phyloP scores from a whole-genome alignment of 2,329 filamentous ascomycete genomes.

The Trichoderma hamatum region DNA sequence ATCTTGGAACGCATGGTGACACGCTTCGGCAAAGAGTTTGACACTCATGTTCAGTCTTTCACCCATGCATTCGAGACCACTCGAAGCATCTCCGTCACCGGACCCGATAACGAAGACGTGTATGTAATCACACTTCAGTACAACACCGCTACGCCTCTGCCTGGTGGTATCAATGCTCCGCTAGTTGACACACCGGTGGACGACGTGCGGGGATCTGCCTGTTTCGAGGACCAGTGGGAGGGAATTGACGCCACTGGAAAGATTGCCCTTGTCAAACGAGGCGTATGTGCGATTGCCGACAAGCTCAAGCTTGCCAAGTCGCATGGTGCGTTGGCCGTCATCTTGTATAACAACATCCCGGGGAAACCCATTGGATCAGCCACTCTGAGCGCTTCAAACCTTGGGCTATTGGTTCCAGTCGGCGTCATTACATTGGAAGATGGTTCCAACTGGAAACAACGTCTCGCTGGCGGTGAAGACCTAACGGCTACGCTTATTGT shows the following conservation, averaged over 20 bases:
- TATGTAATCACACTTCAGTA: conserved; percentile 50
- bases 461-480: conserved; percentile 37
- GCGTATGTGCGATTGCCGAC: conserved; percentile 45
- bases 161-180: conserved; percentile 40
- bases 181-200: conserved; percentile 44
- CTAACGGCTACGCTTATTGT: conserved; percentile 39
- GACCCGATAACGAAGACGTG: conserved; percentile 50
- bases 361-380: conserved; percentile 47
- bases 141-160: conserved; percentile 49
- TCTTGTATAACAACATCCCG: conserved; percentile 64
- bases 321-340: conserved; percentile 47
- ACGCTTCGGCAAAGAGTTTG: conserved; percentile 46
- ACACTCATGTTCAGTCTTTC: conserved; percentile 52
- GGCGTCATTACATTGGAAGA: conserved; percentile 40
- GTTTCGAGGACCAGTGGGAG: conserved; percentile 47
- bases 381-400: conserved; percentile 51
- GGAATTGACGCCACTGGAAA: conserved; percentile 47
- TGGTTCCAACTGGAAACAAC: conserved; percentile 39
- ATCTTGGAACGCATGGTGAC: conserved; percentile 51
- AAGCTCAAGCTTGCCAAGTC: conserved; percentile 48
- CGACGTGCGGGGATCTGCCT: conserved; percentile 43
- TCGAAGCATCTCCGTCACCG: conserved; percentile 46
- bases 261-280: conserved; percentile 50
- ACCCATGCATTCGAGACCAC: conserved; percentile 51
- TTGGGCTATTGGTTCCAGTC: conserved; percentile 39